A percentile compares a stretch with the other conserved stretches of the same genome.
Evolutionary conservation across 83 land plant species (phyloP).

Genomic region (Thuja plicata): DNA sequence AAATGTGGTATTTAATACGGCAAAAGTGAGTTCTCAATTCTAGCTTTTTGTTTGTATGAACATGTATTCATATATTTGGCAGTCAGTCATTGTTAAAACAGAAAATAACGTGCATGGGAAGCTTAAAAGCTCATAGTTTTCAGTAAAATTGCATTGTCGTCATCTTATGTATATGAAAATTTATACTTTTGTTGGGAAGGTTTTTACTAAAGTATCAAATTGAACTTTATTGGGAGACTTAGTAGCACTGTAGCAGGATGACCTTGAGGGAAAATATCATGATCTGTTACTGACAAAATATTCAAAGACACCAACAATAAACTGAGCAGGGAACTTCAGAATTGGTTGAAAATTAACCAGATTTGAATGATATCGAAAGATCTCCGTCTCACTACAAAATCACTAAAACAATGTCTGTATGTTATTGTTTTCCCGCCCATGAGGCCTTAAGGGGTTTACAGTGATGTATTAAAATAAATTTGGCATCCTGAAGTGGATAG

Average conservation of each 20-base stretch:
- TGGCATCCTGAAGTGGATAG: background rate
- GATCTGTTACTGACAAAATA: background rate
- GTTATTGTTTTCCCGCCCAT: too few relatives aligned
- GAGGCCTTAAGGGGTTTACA: too few relatives aligned
- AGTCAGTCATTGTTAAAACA: background rate
- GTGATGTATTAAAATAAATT: too few relatives aligned
- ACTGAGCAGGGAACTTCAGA: background rate
- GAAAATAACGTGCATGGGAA: background rate
- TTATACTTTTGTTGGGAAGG: background rate
- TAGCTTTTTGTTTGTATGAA: background rate
- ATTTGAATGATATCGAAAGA: too few relatives aligned
- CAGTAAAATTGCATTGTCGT: too few relatives aligned
- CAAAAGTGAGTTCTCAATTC: constrained; percentile 32
- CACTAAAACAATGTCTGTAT: too few relatives aligned
- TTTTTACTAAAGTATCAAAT: background rate
- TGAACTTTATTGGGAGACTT: background rate
- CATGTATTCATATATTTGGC: background rate
- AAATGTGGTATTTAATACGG: constrained; percentile 50
- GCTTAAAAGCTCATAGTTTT: background rate
- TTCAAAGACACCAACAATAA: background rate
- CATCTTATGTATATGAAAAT: background rate
- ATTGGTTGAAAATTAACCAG: background rate
- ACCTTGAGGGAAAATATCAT: background rate
- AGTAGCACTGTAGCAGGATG: background rate
- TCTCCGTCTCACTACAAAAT: too few relatives aligned